A percentile compares a stretch with the other conserved stretches of the same genome.
These are phyloP conservation scores for Rhizopogon vulgaris DNA, from an alignment of 768 basidiomycete species.

Conservation along the genomic window DNA sequence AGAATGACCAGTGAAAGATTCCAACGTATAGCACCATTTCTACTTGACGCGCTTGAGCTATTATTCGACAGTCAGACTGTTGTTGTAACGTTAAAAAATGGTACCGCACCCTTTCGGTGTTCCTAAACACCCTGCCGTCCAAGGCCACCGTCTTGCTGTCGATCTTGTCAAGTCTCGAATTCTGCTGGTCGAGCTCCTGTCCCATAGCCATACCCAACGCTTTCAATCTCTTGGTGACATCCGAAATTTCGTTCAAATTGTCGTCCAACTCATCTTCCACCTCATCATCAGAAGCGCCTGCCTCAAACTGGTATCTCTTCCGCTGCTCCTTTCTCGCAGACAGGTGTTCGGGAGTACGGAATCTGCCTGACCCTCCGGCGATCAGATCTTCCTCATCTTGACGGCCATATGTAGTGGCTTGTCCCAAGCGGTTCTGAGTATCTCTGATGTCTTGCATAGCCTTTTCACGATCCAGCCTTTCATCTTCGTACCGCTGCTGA, in stretches of 20 bases:
- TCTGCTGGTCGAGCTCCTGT: slow-evolving; percentile 85
- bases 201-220: slow-evolving; percentile 78
- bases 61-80: slow-evolving; percentile 5
- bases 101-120: slow-evolving; percentile 69
- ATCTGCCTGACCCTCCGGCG: slow-evolving; percentile 30
- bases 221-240: slow-evolving; percentile 72
- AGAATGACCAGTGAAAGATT: background rate
- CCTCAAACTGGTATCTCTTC: slow-evolving; percentile 88
- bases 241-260: slow-evolving; percentile 83
- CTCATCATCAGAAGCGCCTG: slow-evolving; percentile 86
- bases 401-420: slow-evolving; percentile 58
- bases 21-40: background rate
- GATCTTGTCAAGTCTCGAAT: slow-evolving; percentile 68
- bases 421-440: slow-evolving; percentile 79
- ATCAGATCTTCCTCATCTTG: slow-evolving; percentile 34
- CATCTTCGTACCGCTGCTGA: slow-evolving; percentile 80
- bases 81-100: background rate
- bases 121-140: slow-evolving; percentile 71
- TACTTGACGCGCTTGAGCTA: slow-evolving; percentile 62
- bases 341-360: slow-evolving; percentile 46
- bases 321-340: slow-evolving; percentile 60
- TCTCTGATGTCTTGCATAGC: slow-evolving; percentile 83
- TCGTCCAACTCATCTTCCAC: slow-evolving; percentile 90
- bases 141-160: slow-evolving; percentile 71
- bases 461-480: slow-evolving; percentile 77